These are phyloP conservation scores for Fusarium acutatum DNA, from an alignment of 2,329 filamentous ascomycete species.

Conservation along the genomic window DNA sequence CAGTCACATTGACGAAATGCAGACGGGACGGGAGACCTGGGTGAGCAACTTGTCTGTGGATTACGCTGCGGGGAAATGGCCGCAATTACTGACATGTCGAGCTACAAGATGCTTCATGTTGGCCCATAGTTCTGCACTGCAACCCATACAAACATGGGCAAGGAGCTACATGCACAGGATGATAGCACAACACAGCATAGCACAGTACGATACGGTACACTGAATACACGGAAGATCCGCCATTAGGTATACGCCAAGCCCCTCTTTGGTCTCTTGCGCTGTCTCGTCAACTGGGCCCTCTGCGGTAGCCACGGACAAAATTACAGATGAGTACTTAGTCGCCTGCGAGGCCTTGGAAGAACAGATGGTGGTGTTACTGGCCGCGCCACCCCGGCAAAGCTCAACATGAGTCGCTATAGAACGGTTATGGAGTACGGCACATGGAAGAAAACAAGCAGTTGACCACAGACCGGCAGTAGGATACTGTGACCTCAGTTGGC, in stretches of 20 bases:
- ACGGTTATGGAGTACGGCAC: constrained; percentile 2
- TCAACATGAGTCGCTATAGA: neutral
- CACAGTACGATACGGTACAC: neutral
- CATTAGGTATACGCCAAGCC: neutral
- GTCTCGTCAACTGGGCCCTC: neutral
- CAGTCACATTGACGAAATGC: constrained; percentile 27
- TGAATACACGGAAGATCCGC: neutral
- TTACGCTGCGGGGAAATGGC: constrained; percentile 34
- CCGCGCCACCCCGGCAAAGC: constrained; percentile 4
- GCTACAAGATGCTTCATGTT: constrained; percentile 6
- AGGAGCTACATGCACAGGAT: neutral
- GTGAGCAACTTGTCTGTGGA: neutral
- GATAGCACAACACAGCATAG: neutral
- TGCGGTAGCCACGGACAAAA: neutral
- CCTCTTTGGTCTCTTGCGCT: neutral
- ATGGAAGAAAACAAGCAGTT: neutral
- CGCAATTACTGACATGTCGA: constrained; percentile 7
- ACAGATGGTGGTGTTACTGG: neutral
- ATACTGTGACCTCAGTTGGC: neutral
- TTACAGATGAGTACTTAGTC: neutral
- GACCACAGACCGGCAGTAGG: neutral
- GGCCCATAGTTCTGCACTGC: constrained; percentile 4
- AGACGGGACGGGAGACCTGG: constrained; percentile 7
- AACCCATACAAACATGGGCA: constrained; percentile 23
- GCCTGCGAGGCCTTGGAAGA: neutral